Percentiles rank a stretch among this genome's conserved stretches.
These are phyloP conservation scores for Mycena crocata DNA, from an alignment of 768 basidiomycete genomes.

Conservation along the genomic window DNA sequence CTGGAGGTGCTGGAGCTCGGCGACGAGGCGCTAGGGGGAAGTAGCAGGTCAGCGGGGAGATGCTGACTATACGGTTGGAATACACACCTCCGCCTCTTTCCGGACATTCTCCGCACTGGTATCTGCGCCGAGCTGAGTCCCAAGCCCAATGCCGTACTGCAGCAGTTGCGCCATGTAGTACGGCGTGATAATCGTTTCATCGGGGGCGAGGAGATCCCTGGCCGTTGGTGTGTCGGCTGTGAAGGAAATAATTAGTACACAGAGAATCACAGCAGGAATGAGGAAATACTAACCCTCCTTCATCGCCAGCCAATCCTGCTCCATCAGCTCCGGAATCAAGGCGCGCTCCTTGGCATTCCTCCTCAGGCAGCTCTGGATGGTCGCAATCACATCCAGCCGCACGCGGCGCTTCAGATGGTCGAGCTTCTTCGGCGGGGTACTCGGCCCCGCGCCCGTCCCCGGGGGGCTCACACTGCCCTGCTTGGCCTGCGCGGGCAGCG, in stretches of 20 bases:
- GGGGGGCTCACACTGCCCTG: too few relatives aligned
- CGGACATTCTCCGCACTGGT: conserved; percentile 60
- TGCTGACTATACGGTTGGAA: not conserved
- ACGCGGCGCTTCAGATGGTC: conserved; percentile 81
- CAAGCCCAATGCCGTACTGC: conserved; percentile 75
- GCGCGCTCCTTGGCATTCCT: conserved; percentile 86
- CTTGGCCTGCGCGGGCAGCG: conserved; percentile 51
- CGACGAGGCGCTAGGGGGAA: conserved; percentile 66
- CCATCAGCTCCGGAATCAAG: conserved; percentile 88
- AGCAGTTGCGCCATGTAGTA: conserved; percentile 84
- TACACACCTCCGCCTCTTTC: conserved; percentile 68
- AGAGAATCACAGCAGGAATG: too few relatives aligned
- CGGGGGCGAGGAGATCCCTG: conserved; percentile 49
- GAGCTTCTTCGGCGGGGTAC: conserved; percentile 64
- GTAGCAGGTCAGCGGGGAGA: conserved; percentile 4
- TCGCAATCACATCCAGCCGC: conserved; percentile 77
- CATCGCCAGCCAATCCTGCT: conserved; percentile 83
- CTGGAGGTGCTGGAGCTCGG: conserved; percentile 67
- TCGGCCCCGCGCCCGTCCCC: conserved; percentile 40
- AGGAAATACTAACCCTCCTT: conserved; percentile 60
- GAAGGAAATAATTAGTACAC: conserved; percentile 2
- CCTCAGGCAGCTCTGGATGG: conserved; percentile 84
- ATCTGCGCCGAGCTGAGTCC: conserved; percentile 52
- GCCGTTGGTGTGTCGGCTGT: conserved; percentile 49
- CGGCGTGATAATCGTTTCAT: conserved; percentile 82